These are phyloP conservation scores for Westerdykella sp. DNA, from an alignment of 2,329 filamentous ascomycete genomes.

Conservation along the genomic window DNA sequence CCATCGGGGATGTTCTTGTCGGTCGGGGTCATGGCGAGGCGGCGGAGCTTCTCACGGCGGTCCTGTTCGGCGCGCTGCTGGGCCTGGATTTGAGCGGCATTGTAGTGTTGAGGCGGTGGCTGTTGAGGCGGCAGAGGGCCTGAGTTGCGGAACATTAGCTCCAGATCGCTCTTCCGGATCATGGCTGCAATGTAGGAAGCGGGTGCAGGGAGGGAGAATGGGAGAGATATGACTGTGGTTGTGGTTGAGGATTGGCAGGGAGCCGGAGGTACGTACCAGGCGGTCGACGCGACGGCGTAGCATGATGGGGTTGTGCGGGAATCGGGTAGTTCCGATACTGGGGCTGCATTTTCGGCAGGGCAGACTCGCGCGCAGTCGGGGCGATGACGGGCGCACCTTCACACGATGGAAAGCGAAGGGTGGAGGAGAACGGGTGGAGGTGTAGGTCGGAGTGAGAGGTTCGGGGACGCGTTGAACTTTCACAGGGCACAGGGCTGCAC, in stretches of 20 bases:
- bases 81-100: conserved; percentile 35
- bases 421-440: conserved; percentile 2
- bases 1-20: conserved; percentile 93
- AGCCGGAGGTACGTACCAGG: conserved; percentile 35
- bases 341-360: conserved; percentile 37
- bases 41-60: conserved; percentile 64
- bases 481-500: not conserved
- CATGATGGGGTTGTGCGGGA: conserved; percentile 34
- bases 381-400: conserved; percentile 24
- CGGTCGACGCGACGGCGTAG: conserved; percentile 36
- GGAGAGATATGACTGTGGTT: conserved; percentile 8
- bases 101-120: conserved; percentile 43
- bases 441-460: too few species aligned
- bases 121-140: conserved; percentile 45
- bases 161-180: conserved; percentile 46
- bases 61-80: conserved; percentile 42
- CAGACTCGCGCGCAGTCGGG: conserved; percentile 13
- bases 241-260: not conserved
- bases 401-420: conserved; percentile 21
- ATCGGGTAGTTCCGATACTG: conserved; percentile 44
- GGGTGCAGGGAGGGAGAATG: conserved; percentile 11
- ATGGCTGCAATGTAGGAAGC: conserved; percentile 21
- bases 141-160: conserved; percentile 42
- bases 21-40: conserved; percentile 81
- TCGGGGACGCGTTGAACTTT: not conserved